Evolutionary conservation across 1,139 yeast genomes (phyloP), one percentile per base, ranked within the genome.

Genomic region (Hyphopichia burtonii): DNA sequence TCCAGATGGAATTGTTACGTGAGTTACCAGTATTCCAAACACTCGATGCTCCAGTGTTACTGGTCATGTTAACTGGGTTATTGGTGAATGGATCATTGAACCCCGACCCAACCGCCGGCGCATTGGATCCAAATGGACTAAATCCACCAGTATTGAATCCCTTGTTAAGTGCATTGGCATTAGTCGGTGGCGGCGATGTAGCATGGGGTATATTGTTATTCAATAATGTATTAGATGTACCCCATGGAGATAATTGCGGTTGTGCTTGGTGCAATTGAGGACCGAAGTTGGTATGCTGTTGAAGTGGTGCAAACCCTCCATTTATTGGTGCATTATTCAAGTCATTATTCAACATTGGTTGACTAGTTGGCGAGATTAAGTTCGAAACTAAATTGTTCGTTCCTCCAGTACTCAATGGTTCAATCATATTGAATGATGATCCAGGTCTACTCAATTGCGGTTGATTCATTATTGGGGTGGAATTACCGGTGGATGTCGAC

Each of bases 1-100:
- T 56, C 74, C 74, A 69, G 38, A 68, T 64, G 4, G 71, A 65
- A 42, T 55, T 61, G 41, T 54, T 64, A 34, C 69, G 47, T 3
- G 65, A 44, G 17, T 51, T 42, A 15, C 45, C 35, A 20, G 51
- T 49, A 14, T 56, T 52, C 68, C 68, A 65, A 19, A 52, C 47
- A 40, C 41, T 49, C 16, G 18, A 2, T 41, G 17, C 22, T 34
- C 37, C 15, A 41, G 18, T 5, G 41, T 37, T 22, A 22, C 20
- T 15, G 2, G 15, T 25, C 3, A 17, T 28, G 17, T 10, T n/a
- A 20, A 32, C 15, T 4, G 27, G 12, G n/a, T 5, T 14, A 35
- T 25, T 23, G 14, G 22, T n/a, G 25, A 28, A 20, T 18, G 38
- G 33, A 36, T 20, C 25, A 18, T 36, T 36, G 17, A 18, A 27